phyloP scores from a whole-genome alignment of 2,329 filamentous ascomycete genomes.

The Colletotrichum sidae region DNA sequence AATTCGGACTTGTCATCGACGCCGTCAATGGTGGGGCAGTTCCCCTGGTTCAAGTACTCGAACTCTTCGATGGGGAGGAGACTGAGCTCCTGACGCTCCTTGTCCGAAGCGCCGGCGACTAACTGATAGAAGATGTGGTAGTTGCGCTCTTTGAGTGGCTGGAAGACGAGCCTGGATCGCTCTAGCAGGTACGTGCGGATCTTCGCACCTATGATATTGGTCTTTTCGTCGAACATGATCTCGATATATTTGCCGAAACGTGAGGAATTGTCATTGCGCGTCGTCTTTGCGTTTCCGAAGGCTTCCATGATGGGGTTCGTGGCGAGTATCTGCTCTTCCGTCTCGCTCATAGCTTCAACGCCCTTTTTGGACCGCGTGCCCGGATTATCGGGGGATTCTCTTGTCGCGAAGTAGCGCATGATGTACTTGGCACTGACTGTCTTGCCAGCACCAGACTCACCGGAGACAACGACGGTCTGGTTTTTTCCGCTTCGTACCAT shows the following conservation, averaged over 20 bases:
- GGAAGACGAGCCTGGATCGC: constrained; percentile 94
- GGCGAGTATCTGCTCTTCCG: constrained; percentile 96
- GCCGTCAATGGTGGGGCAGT: constrained; percentile 89
- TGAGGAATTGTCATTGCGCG: constrained; percentile 98
- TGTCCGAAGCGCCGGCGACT: constrained; percentile 88
- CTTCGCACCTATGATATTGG: constrained; percentile 97
- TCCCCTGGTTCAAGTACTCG: constrained; percentile 96
- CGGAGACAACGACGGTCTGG: constrained; percentile 98
- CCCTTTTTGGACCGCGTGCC: constrained; percentile 81
- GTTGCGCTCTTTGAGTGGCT: constrained; percentile 96
- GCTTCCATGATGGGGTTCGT: constrained; percentile 99
- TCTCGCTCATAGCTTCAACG: constrained; percentile 90
- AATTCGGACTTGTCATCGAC: constrained; percentile 97
- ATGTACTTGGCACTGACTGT: constrained; percentile 99
- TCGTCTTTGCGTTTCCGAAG: constrained; percentile 99
- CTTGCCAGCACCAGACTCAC: constrained; percentile 98
- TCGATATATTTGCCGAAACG: constrained; percentile 99
- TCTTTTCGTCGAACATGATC: constrained; percentile 97
- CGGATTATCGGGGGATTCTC: constrained; percentile 91
- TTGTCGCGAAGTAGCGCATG: constrained; percentile 99
- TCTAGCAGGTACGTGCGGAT: constrained; percentile 97
- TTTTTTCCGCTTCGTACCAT: constrained; percentile 97
- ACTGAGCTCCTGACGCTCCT: constrained; percentile 82
- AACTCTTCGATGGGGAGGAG: constrained; percentile 89
- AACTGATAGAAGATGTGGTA: constrained; percentile 99